These are phyloP conservation scores for Mycena venus DNA, from an alignment of 768 basidiomycete genomes.

Conservation along the genomic window DNA sequence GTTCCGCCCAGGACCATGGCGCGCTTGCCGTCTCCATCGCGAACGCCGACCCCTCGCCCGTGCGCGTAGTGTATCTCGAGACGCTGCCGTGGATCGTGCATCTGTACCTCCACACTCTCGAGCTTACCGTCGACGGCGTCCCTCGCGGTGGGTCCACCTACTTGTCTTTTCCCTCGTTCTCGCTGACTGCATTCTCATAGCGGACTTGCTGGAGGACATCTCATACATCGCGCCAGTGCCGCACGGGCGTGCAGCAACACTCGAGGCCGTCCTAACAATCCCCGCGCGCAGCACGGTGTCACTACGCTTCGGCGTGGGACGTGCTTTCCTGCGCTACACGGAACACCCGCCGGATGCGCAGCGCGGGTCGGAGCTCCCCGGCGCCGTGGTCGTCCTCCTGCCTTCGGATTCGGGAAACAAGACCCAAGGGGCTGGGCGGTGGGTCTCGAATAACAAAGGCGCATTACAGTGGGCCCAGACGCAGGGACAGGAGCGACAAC, in stretches of 20 bases:
- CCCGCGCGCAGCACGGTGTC: conserved; percentile 75
- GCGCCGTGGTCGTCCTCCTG: conserved; percentile 77
- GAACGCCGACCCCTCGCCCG: conserved; percentile 64
- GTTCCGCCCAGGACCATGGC: conserved; percentile 83
- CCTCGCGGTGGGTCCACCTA: conserved; percentile 54
- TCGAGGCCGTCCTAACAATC: conserved; percentile 79
- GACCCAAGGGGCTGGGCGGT: background rate
- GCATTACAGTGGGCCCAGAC: background rate
- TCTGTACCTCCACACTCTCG: conserved; percentile 87
- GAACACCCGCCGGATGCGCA: conserved; percentile 97
- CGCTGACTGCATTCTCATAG: conserved; percentile 48
- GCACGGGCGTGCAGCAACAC: conserved; percentile 80
- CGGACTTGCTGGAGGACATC: conserved; percentile 73
- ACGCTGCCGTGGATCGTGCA: conserved; percentile 95
- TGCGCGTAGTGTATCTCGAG: conserved; percentile 82
- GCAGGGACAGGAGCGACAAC: conserved; percentile 25
- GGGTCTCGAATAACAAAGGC: background rate
- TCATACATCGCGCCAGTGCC: conserved; percentile 77
- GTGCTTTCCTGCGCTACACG: conserved; percentile 85
- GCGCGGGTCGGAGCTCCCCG: conserved; percentile 93
- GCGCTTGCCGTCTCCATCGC: conserved; percentile 74
- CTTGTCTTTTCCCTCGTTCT: background rate
- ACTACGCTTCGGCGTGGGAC: conserved; percentile 74
- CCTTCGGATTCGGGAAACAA: conserved; percentile 22
- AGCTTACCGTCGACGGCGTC: conserved; percentile 60